Base-by-base conservation (phyloP, 1,284 basidiomycete species). In the Puccinia horiana region DNA sequence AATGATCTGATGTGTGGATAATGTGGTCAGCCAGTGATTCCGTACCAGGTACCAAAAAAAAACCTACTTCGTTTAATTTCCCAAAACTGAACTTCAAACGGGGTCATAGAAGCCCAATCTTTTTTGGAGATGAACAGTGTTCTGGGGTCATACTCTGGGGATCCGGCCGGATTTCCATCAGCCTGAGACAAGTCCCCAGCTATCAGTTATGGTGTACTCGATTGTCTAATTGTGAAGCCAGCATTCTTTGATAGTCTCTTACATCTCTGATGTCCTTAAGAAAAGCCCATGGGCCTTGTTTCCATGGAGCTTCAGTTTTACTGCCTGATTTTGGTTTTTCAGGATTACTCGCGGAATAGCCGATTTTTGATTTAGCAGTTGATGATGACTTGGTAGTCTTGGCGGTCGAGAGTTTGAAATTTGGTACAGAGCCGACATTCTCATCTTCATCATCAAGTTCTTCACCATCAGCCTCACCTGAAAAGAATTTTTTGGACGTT, bases 121-220 rank as follows among this genome's bases (percentile, higher is more conserved):
- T 88, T 90, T 42, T 90, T 88, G 0, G 96, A 96, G 76, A 99
- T 91, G 86, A 90, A 91, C 67, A 99, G 88, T 0, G 97, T 98
- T 82, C 96, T 90, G 2, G 93, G 93, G 86, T 99, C 97, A 86
- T 98, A 98, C n/a, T 93, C 91, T 0, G 93, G 91, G 84, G 96
- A 91, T 52, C 90, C 92, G 20, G 94, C 94, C 69, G 90, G 89
- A 83, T 92, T 90, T 4, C 92, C 91, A 84, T 98, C 94, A 89
- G 93, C 96, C 92, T 95, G 86, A 52, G 11, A 70, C 23, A 18
- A 79, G 29, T n/a, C 40, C 77, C 35, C 26, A 58, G 23, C 12
- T 23, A 35, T 40, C 18, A 72, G 40, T 42, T 18, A 35, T 26
- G 67, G 26, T 1, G 20, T n/a, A 40, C 11, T 35, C 8, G 32